Conservation (phyloP, 371 early-diverging fungal genomes). For the Apophysomyces variabilis region DNA sequence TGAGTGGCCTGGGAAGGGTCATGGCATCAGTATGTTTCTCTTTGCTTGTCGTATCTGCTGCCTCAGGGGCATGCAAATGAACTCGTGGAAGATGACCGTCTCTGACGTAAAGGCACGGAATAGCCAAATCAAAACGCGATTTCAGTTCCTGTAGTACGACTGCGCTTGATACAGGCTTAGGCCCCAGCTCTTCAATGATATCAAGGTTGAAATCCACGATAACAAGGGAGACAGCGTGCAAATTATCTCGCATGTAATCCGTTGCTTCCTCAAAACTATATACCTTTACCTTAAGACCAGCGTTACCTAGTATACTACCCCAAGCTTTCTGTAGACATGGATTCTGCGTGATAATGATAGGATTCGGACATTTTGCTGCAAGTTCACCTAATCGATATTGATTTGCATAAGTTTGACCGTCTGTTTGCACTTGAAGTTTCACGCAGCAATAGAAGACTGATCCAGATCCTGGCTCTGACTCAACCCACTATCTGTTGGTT, state of each 20-base stretch:
- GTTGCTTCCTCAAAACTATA: slow-evolving; percentile 14
- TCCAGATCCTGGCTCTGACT: slow-evolving; percentile 48
- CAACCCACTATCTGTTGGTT: slow-evolving; percentile 39
- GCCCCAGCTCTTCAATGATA: slow-evolving; percentile 14
- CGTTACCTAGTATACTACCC: not conserved
- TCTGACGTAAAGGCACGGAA: slow-evolving; percentile 18
- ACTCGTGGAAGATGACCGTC: slow-evolving; percentile 16
- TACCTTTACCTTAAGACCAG: slow-evolving; percentile 4
- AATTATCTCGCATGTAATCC: not conserved
- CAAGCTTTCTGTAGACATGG: slow-evolving; percentile 7
- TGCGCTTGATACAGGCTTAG: slow-evolving; percentile 15
- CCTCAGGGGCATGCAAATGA: not conserved
- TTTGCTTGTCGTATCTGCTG: not conserved
- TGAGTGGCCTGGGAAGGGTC: slow-evolving; percentile 19
- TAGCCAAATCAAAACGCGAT: slow-evolving; percentile 6
- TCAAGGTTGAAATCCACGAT: slow-evolving; percentile 20
- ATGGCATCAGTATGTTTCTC: not conserved
- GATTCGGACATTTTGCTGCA: slow-evolving; percentile 2
- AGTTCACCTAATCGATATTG: slow-evolving; percentile 22
- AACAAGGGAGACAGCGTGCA: not conserved
- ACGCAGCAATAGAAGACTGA: slow-evolving; percentile 51
- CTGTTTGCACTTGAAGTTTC: slow-evolving; percentile 25
- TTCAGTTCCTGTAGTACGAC: slow-evolving; percentile 12
- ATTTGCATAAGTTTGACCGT: slow-evolving; percentile 25
- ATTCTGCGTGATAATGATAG: slow-evolving; percentile 24